Conservation (phyloP, 2,329 filamentous ascomycete genomes). For the Alternaria longipes region DNA sequence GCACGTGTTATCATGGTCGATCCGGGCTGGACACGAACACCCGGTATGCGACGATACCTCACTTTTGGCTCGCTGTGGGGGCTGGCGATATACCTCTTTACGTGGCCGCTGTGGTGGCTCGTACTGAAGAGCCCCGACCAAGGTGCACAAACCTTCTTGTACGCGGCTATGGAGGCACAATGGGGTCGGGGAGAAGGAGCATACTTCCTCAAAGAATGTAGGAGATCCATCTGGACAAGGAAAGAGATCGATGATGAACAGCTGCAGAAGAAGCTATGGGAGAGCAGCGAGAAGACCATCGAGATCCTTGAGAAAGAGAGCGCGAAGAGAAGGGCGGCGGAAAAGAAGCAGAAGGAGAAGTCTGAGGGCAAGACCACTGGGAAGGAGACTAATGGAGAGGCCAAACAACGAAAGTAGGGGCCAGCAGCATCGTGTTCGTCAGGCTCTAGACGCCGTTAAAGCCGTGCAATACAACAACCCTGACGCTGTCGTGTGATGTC, state of each 20-base stretch:
- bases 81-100: slow-evolving; percentile 76
- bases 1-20: slow-evolving; percentile 86
- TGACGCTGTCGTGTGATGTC: background rate
- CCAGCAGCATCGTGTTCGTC: too few relatives aligned
- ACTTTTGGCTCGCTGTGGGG: slow-evolving; percentile 85
- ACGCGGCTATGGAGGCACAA: slow-evolving; percentile 82
- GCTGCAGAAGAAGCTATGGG: slow-evolving; percentile 86
- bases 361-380: slow-evolving; percentile 30
- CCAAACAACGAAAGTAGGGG: slow-evolving; percentile 38
- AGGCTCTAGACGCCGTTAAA: background rate
- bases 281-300: slow-evolving; percentile 81
- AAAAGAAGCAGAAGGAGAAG: slow-evolving; percentile 63
- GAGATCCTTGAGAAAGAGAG: slow-evolving; percentile 82
- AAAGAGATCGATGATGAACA: slow-evolving; percentile 80
- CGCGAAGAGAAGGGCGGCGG: slow-evolving; percentile 67
- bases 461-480: background rate
- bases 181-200: slow-evolving; percentile 73
- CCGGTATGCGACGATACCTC: slow-evolving; percentile 86
- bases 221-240: slow-evolving; percentile 74
- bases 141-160: slow-evolving; percentile 87
- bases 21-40: slow-evolving; percentile 84
- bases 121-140: slow-evolving; percentile 83
- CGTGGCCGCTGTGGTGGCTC: slow-evolving; percentile 86
- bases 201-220: slow-evolving; percentile 88
- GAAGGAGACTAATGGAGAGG: slow-evolving; percentile 27